Percentiles rank a stretch among this genome's conserved stretches.
Evolutionary conservation across 768 basidiomycete genomes (phyloP).

Genomic region (Tricholomella constricta): DNA sequence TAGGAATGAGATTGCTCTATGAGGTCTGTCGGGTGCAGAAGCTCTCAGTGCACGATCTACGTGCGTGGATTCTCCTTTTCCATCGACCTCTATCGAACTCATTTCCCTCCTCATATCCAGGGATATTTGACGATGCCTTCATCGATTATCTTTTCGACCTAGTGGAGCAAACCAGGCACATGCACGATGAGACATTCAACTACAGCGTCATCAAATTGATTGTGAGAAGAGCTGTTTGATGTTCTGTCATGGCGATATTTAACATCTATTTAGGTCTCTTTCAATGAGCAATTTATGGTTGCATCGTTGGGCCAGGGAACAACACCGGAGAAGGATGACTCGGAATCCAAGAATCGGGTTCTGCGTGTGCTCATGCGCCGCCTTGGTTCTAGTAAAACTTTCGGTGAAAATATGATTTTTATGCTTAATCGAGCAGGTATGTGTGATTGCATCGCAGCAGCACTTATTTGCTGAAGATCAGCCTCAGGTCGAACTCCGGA

Average conservation of each 20-base stretch:
- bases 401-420: constrained; percentile 98
- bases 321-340: constrained; percentile 12
- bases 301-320: constrained; percentile 53
- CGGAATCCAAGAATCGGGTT: constrained; percentile 71
- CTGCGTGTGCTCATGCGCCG: constrained; percentile 83
- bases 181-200: constrained; percentile 91
- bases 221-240: constrained; percentile 50
- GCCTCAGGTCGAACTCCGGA: constrained; percentile 77
- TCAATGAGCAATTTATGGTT: constrained; percentile 99
- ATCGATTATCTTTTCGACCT: constrained; percentile 90
- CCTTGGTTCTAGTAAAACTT: constrained; percentile 85
- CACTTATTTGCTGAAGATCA: not conserved
- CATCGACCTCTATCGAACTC: not conserved
- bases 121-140: constrained; percentile 78
- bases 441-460: constrained; percentile 27
- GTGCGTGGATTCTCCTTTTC: constrained; percentile 44
- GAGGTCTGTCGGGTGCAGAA: constrained; percentile 94
- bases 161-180: constrained; percentile 87
- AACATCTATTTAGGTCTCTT: constrained; percentile 60
- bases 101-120: too few species aligned
- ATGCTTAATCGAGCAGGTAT: constrained; percentile 95
- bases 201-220: constrained; percentile 95
- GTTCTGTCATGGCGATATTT: not conserved
- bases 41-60: constrained; percentile 73
- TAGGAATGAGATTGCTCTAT: constrained; percentile 79